Percentiles rank a stretch among this genome's conserved stretches.
phyloP scores from a whole-genome alignment of 805 yeast genomes.

The Grigorovia yakushimaensis region DNA sequence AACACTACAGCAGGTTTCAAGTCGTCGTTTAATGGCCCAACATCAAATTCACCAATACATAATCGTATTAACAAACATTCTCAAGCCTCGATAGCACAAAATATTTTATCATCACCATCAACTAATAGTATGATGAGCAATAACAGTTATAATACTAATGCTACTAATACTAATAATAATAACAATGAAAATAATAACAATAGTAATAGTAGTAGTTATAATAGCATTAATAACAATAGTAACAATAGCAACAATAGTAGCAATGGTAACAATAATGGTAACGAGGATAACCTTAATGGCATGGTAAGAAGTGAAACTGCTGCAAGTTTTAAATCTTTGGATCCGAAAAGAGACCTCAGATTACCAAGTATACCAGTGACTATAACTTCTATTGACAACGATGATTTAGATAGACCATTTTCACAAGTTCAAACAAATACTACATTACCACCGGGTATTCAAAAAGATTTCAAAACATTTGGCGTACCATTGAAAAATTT shows the following conservation, averaged over 20 bases:
- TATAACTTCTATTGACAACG: conserved; percentile 11
- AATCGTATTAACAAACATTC: not conserved
- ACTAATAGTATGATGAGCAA: conserved; percentile 1
- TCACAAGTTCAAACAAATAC: conserved; percentile 26
- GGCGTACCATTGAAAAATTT: conserved; percentile 76
- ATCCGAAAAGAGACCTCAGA: conserved; percentile 19
- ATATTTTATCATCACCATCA: conserved; percentile 5
- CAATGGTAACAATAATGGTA: conserved; percentile 1
- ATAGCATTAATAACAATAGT: not conserved
- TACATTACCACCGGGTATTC: conserved; percentile 31
- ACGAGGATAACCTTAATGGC: not conserved
- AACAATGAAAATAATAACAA: conserved; percentile 5
- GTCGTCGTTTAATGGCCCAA: conserved; percentile 5
- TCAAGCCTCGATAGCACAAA: not conserved
- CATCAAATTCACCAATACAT: conserved; percentile 5
- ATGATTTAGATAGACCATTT: conserved; percentile 23
- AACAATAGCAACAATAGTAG: not conserved
- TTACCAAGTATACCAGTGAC: conserved; percentile 23
- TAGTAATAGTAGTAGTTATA: not conserved
- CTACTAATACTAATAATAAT: conserved; percentile 6
- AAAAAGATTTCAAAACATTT: conserved; percentile 45
- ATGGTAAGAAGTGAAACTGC: not conserved
- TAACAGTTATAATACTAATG: conserved; percentile 2
- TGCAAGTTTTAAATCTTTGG: conserved; percentile 15
- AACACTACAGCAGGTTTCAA: conserved; percentile 6